Percentiles rank a stretch among this genome's conserved stretches.
phyloP scores from a whole-genome alignment of 176 grass and related monocot genomes.

The Carex littledalei region DNA sequence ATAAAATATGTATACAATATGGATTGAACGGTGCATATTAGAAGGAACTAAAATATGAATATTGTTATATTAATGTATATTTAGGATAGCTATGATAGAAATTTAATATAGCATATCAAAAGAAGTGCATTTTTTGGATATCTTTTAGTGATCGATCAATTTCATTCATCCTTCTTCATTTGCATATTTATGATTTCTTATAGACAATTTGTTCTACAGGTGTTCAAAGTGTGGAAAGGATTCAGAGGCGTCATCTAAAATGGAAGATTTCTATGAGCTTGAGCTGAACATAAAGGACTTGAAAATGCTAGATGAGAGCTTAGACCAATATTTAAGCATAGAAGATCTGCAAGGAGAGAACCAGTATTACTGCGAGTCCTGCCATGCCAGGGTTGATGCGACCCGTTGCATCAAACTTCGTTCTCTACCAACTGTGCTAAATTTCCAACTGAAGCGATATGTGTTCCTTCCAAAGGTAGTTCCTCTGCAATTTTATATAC shows the following conservation, averaged over 20 bases:
- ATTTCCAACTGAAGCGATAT: slow-evolving; percentile 94
- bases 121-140: background rate
- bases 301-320: slow-evolving; percentile 83
- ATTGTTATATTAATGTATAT: background rate
- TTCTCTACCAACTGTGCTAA: slow-evolving; percentile 76
- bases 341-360: slow-evolving; percentile 91
- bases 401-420: slow-evolving; percentile 84
- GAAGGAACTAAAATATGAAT: background rate
- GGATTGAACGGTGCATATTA: background rate
- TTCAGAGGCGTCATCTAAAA: slow-evolving; percentile 91
- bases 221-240: slow-evolving; percentile 87
- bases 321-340: slow-evolving; percentile 80
- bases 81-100: background rate
- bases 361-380: slow-evolving; percentile 87
- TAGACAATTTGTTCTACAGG: slow-evolving; percentile 27
- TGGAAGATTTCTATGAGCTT: slow-evolving; percentile 95
- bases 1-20: background rate
- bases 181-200: slow-evolving; percentile 1
- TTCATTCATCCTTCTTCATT: background rate
- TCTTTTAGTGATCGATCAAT: background rate
- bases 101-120: background rate
- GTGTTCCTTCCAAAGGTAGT: slow-evolving; percentile 90
- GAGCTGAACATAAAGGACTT: slow-evolving; percentile 98
- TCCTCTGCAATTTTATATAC: background rate
- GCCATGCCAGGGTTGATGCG: slow-evolving; percentile 77